Evolutionary conservation across 805 yeast genomes (phyloP).

Genomic region (Ogataea philodendri): DNA sequence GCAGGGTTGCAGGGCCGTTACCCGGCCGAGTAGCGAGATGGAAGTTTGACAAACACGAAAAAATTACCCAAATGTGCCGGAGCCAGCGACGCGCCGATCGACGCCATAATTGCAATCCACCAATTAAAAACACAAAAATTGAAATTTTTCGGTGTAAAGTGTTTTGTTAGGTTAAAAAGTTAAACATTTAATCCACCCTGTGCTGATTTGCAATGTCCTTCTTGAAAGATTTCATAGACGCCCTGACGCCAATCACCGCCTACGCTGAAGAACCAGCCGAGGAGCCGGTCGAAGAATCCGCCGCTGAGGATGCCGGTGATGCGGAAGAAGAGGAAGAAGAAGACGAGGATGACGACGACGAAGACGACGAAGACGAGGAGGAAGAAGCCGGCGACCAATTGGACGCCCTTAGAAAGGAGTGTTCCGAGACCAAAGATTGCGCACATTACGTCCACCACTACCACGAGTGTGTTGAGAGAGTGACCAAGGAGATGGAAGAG

Average conservation of each 20-base stretch:
- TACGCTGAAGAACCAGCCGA: constrained; percentile 67
- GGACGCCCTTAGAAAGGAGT: constrained; percentile 64
- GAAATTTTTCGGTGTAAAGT: constrained; percentile 21
- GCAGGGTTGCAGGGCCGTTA: constrained; percentile 2
- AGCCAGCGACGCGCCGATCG: constrained; percentile 9
- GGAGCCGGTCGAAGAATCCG: constrained; percentile 21
- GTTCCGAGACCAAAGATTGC: constrained; percentile 66
- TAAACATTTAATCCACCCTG: constrained; percentile 9
- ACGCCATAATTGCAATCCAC: constrained; percentile 17
- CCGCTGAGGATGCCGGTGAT: constrained; percentile 36
- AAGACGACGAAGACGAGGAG: constrained; percentile 43
- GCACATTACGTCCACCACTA: constrained; percentile 80
- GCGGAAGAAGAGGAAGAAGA: constrained; percentile 37
- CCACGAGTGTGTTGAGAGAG: constrained; percentile 94
- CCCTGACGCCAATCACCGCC: constrained; percentile 74
- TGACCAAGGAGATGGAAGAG: constrained; percentile 80
- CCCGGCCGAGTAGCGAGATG: too few species aligned
- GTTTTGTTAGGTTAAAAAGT: constrained; percentile 12
- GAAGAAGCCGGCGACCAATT: constrained; percentile 67
- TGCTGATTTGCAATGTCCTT: constrained; percentile 35
- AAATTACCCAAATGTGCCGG: too few species aligned
- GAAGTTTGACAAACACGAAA: too few species aligned
- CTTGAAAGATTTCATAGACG: constrained; percentile 74
- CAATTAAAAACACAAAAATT: constrained; percentile 27
- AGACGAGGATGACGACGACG: constrained; percentile 40